Percentiles rank a stretch among this genome's conserved stretches.
These are phyloP conservation scores for Hammondia hammondi DNA, from an alignment of 169 alveolate species.

Conservation along the genomic window DNA sequence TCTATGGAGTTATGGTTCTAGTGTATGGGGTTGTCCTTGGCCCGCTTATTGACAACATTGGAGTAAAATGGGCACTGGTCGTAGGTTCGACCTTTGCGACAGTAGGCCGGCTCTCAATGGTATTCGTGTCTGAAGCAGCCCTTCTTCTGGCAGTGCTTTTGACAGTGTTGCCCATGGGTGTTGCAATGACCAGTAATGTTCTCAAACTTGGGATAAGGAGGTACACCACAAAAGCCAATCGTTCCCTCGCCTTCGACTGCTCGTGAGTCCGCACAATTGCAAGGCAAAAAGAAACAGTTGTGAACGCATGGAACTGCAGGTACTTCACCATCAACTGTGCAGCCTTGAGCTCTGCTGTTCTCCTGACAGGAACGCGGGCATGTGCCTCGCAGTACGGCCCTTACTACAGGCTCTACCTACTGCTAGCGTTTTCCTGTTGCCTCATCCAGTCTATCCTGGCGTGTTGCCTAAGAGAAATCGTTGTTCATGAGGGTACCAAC, in stretches of 20 bases:
- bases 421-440: conserved; percentile 46
- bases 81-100: conserved; percentile 33
- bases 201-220: conserved; percentile 59
- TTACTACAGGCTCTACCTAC: conserved; percentile 46
- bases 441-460: conserved; percentile 6
- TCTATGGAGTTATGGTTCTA: conserved; percentile 44
- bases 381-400: conserved; percentile 37
- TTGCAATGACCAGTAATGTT: conserved; percentile 45
- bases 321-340: conserved; percentile 52
- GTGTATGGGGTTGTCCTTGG: conserved; percentile 51
- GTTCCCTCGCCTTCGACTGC: conserved; percentile 54
- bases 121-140: conserved; percentile 48
- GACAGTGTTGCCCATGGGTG: conserved; percentile 52
- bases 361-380: conserved; percentile 48
- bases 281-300: neutral
- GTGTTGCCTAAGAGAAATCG: conserved; percentile 22
- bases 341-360: conserved; percentile 51
- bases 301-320: neutral
- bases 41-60: conserved; percentile 46
- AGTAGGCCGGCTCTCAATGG: conserved; percentile 35
- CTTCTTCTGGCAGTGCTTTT: conserved; percentile 12
- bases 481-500: conserved; percentile 12
- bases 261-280: conserved; percentile 42
- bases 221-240: conserved; percentile 19
- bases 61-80: conserved; percentile 41